phyloP scores from a whole-genome alignment of 371 early-diverging fungal genomes.

The Mortierella sp. region DNA sequence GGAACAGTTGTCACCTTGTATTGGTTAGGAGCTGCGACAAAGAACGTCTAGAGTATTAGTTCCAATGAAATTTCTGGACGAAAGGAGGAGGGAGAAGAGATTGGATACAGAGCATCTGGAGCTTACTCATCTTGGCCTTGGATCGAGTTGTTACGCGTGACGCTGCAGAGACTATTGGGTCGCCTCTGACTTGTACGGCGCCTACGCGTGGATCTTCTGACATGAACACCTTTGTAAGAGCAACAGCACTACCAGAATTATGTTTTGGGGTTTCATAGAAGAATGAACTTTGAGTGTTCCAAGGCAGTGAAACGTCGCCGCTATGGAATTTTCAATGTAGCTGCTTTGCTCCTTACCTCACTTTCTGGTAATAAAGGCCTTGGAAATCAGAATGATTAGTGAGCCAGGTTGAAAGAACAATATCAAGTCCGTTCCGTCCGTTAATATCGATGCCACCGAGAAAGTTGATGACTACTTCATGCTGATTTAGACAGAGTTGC shows the following conservation, averaged over 20 bases:
- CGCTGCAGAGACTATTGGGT: not conserved
- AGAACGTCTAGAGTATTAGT: not conserved
- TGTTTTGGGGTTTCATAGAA: no score
- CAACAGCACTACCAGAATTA: not conserved
- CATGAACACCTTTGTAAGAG: conserved; percentile 1
- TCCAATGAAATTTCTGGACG: not conserved
- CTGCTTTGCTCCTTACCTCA: conserved; percentile 58
- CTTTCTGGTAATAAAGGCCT: conserved; percentile 75
- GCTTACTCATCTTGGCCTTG: conserved; percentile 20
- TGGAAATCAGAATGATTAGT: conserved; percentile 76
- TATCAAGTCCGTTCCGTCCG: conserved; percentile 65
- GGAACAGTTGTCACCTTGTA: conserved; percentile 65
- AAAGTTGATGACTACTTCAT: conserved; percentile 71
- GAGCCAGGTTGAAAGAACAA: conserved; percentile 75
- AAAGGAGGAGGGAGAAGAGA: not conserved
- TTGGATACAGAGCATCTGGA: not conserved
- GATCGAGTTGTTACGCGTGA: conserved; percentile 38
- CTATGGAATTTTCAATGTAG: no score
- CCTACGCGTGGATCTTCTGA: not conserved
- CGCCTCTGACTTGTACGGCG: conserved; percentile 1
- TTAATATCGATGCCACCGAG: conserved; percentile 59
- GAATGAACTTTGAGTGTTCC: no score
- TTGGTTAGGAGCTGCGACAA: not conserved
- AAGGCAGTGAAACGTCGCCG: no score
- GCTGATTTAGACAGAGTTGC: conserved; percentile 75